These are phyloP conservation scores for Cytospora piceae DNA, from an alignment of 2,329 filamentous ascomycete genomes.

Conservation along the genomic window DNA sequence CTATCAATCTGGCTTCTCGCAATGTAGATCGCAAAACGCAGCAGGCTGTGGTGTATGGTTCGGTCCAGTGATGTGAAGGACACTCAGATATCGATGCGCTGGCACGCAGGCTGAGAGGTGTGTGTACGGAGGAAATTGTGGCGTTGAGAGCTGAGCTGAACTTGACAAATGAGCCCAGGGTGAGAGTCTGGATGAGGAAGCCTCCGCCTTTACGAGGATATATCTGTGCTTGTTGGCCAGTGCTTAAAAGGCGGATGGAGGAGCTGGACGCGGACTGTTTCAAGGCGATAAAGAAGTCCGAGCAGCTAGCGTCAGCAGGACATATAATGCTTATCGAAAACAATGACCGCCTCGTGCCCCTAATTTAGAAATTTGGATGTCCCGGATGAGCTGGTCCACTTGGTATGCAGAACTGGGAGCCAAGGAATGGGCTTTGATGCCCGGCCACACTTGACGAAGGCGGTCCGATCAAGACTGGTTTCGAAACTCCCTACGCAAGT, in stretches of 20 bases:
- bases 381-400: conserved; percentile 15
- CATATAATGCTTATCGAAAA: conserved; percentile 5
- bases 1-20: neutral
- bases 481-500: conserved; percentile 7
- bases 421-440: conserved; percentile 13
- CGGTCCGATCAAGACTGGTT: neutral
- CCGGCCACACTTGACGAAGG: conserved; percentile 12
- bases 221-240: neutral
- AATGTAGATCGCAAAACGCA: neutral
- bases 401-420: conserved; percentile 15
- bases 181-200: neutral
- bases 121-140: neutral
- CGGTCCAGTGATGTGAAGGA: neutral
- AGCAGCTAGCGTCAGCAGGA: conserved; percentile 12
- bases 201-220: neutral
- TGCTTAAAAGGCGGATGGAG: neutral
- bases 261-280: conserved; percentile 8
- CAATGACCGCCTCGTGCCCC: conserved; percentile 10
- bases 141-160: neutral
- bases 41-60: neutral
- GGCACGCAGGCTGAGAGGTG: neutral
- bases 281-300: conserved; percentile 12
- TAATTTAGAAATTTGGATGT: conserved; percentile 8
- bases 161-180: neutral
- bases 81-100: neutral